phyloP scores from a whole-genome alignment of 192 early-diverging fungal genomes.

The Ramicandelaber brevisporus region DNA sequence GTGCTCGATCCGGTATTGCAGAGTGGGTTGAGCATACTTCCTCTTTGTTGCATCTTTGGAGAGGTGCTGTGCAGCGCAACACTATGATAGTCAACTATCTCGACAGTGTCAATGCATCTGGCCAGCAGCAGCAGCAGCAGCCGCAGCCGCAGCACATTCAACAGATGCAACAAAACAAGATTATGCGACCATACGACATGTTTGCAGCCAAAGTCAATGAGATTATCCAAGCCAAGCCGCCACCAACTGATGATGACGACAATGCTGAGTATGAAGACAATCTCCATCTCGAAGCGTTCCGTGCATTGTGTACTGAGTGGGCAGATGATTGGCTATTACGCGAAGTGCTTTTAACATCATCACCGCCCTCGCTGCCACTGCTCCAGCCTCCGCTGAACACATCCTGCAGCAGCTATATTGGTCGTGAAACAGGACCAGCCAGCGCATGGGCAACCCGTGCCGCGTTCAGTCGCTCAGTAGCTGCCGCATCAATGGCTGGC shows the following conservation, averaged over 20 bases:
- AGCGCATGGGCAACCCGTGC: constrained; percentile 7
- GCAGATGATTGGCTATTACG: too few relatives aligned
- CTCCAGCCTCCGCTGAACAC: constrained; percentile 2
- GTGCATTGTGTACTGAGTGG: too few relatives aligned
- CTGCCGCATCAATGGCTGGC: constrained; percentile 31
- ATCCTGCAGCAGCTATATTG: constrained; percentile 5
- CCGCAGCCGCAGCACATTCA: background rate
- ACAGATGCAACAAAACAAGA: background rate
- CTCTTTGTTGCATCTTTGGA: constrained; percentile 31
- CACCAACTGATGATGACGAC: too few relatives aligned
- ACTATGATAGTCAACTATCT: background rate
- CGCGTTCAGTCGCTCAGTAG: constrained; percentile 15
- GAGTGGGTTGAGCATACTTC: constrained; percentile 65
- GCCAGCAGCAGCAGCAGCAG: background rate
- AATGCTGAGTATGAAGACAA: too few relatives aligned
- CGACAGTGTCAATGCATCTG: background rate
- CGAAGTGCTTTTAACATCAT: constrained; percentile 3
- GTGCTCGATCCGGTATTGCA: constrained; percentile 66
- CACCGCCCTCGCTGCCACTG: constrained; percentile 4
- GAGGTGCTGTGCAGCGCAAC: too few relatives aligned
- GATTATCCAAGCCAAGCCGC: background rate
- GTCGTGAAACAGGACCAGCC: constrained; percentile 3
- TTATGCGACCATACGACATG: background rate
- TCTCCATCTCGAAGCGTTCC: too few relatives aligned
- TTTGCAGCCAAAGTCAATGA: background rate